Conservation (phyloP, 176 grass and related monocot genomes). For the Neostapfia colusana region DNA sequence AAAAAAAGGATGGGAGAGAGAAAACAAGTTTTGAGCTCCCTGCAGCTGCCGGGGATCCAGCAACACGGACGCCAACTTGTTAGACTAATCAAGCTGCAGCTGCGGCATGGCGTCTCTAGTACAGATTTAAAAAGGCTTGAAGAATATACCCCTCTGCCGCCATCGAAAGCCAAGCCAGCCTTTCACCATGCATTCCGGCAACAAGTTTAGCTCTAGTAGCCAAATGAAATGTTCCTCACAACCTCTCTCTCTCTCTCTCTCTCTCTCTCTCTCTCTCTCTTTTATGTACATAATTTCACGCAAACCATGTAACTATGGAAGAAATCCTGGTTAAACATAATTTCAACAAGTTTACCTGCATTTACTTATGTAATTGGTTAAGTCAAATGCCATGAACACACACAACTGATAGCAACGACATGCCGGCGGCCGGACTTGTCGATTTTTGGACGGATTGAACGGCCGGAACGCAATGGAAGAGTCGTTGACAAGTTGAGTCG, state of each 20-base stretch:
- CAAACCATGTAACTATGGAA: no score
- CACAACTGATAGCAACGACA: not conserved
- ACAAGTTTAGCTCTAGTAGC: not conserved
- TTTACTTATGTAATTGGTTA: not conserved
- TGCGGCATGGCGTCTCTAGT: not conserved
- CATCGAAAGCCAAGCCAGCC: not conserved
- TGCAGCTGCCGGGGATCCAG: conserved; percentile 4
- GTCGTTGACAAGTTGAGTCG: not conserved
- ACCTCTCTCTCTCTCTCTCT: no score
- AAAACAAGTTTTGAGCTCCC: not conserved
- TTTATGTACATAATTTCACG: no score
- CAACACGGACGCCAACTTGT: not conserved
- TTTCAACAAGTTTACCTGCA: no score
- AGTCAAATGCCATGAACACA: conserved; percentile 1
- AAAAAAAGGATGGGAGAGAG: not conserved
- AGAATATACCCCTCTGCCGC: not conserved
- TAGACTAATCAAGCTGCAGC: not conserved
- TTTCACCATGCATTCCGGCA: not conserved
- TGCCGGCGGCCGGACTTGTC: not conserved
- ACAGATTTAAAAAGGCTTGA: not conserved
- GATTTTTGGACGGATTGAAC: not conserved
- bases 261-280: no score
- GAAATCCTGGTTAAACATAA: no score
- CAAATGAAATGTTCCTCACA: not conserved
- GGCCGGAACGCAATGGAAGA: not conserved